A percentile compares a stretch with the other conserved stretches of the same genome.
Evolutionary conservation across 768 basidiomycete species (phyloP).

Genomic region (Lepiota venenata): DNA sequence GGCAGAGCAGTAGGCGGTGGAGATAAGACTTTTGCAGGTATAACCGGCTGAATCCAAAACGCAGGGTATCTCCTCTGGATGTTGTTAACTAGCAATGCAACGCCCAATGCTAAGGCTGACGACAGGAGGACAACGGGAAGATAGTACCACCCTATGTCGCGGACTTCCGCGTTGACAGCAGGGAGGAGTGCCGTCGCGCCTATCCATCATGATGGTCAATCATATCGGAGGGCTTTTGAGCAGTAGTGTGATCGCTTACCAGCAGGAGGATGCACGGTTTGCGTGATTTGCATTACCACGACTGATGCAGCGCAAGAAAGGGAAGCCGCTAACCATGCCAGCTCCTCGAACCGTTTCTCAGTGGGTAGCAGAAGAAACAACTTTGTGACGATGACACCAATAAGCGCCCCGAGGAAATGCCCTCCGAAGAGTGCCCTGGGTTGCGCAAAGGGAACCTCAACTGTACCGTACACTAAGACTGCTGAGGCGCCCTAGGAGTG

Average conservation of each 20-base stretch:
- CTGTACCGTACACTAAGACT: constrained; percentile 49
- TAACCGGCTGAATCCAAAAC: constrained; percentile 38
- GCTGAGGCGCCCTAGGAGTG: constrained; percentile 49
- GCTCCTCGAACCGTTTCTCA: constrained; percentile 36
- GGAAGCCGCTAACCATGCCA: constrained; percentile 48
- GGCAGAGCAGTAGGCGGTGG: background rate
- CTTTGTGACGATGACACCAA: constrained; percentile 49
- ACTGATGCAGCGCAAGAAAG: constrained; percentile 39
- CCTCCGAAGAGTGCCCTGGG: constrained; percentile 49
- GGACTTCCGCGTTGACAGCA: constrained; percentile 36
- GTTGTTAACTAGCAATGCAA: constrained; percentile 48
- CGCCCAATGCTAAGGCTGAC: constrained; percentile 37
- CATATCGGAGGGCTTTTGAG: background rate
- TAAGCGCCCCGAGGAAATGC: constrained; percentile 47
- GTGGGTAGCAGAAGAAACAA: constrained; percentile 44
- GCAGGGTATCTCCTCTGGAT: constrained; percentile 47
- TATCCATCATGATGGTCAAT: constrained; percentile 10
- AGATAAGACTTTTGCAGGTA: background rate
- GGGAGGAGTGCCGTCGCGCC: constrained; percentile 54
- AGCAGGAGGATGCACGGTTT: constrained; percentile 52
- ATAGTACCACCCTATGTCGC: constrained; percentile 49
- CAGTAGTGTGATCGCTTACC: constrained; percentile 22
- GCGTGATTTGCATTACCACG: constrained; percentile 50
- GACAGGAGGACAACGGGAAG: constrained; percentile 49
- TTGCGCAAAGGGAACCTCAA: constrained; percentile 51